phyloP scores from a whole-genome alignment of 768 basidiomycete genomes.

The Udeniomyces megalosporus region DNA sequence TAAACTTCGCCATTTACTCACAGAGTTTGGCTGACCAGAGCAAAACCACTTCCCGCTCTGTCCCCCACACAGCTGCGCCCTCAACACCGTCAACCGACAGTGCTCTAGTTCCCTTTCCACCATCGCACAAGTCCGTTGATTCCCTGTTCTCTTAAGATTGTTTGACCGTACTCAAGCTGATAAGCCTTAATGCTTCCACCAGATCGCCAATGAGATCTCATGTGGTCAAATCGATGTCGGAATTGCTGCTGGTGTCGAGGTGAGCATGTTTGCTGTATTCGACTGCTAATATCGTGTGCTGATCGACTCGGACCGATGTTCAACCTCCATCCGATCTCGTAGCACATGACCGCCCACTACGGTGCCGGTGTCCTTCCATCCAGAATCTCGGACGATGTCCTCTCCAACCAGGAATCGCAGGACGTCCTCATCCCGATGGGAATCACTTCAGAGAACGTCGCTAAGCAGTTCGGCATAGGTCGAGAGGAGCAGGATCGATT shows the following conservation, averaged over 20 bases:
- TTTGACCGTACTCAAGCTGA: background rate
- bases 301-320: background rate
- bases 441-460: conserved; percentile 69
- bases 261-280: conserved; percentile 29
- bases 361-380: conserved; percentile 33
- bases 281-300: background rate
- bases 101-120: conserved; percentile 77
- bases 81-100: conserved; percentile 78
- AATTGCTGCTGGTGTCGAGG: conserved; percentile 39
- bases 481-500: conserved; percentile 70
- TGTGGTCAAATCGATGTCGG: conserved; percentile 75
- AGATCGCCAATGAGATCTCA: conserved; percentile 60
- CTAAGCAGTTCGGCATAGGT: conserved; percentile 54
- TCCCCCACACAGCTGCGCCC: conserved; percentile 34
- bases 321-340: conserved; percentile 57
- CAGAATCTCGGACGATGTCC: conserved; percentile 39
- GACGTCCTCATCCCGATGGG: conserved; percentile 60
- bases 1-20: background rate
- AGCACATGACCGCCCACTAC: conserved; percentile 57
- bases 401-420: conserved; percentile 40
- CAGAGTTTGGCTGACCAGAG: background rate
- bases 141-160: background rate
- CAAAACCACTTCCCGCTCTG: background rate
- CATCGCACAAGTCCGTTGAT: conserved; percentile 38
- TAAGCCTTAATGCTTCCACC: background rate